Conservation (phyloP, 352 stramenopile genomes). For the Phytophthora boehmeriae region DNA sequence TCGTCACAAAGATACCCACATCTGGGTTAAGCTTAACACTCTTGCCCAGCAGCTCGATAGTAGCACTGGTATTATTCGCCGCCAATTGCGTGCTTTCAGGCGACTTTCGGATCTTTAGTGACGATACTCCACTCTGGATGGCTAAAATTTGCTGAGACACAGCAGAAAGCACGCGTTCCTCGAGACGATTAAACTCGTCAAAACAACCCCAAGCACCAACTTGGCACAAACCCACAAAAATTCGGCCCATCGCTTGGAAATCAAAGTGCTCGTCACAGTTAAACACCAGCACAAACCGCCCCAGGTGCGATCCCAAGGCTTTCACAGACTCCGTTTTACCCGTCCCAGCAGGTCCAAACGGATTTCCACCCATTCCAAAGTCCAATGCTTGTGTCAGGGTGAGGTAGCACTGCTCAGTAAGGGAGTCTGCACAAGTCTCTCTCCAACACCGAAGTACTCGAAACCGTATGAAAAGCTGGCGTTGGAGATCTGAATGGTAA, state of each 20-base stretch:
- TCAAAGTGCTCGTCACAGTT: constrained; percentile 99
- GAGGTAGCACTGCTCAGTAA: constrained; percentile 99
- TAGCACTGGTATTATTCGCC: constrained; percentile 33
- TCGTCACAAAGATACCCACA: constrained; percentile 99
- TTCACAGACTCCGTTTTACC: constrained; percentile 99
- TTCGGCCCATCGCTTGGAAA: constrained; percentile 99
- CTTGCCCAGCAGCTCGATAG: constrained; percentile 97
- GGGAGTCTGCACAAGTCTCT: constrained; percentile 99
- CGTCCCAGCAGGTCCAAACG: constrained; percentile 99
- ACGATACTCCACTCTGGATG: constrained; percentile 98
- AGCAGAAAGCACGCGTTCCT: constrained; percentile 99
- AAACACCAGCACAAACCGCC: constrained; percentile 99
- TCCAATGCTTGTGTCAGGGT: constrained; percentile 99
- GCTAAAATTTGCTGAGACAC: constrained; percentile 99
- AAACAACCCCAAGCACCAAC: constrained; percentile 99
- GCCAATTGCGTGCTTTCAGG: constrained; percentile 31
- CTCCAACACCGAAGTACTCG: constrained; percentile 99
- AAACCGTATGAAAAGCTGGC: constrained; percentile 99
- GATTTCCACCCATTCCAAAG: constrained; percentile 98
- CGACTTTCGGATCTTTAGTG: constrained; percentile 71
- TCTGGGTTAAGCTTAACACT: constrained; percentile 95
- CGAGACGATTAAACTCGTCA: constrained; percentile 99
- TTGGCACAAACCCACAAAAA: constrained; percentile 99
- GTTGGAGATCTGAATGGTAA: constrained; percentile 98
- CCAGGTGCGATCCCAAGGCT: constrained; percentile 97